Evolutionary conservation across 1,284 basidiomycete species (phyloP).

Genomic region (Cryptococcus maquisensis): DNA sequence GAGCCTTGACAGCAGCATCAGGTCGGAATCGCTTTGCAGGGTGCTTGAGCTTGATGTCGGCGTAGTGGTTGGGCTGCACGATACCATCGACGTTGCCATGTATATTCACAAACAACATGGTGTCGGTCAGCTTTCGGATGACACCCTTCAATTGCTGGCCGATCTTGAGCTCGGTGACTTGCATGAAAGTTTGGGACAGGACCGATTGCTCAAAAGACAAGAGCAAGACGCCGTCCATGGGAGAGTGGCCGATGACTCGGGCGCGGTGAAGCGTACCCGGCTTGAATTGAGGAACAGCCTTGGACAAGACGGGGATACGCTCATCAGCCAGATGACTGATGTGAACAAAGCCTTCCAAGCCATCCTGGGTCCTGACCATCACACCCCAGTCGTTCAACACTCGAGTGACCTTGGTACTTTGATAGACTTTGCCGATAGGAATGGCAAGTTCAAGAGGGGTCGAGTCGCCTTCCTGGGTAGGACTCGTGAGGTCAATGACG

Average conservation of each 20-base stretch:
- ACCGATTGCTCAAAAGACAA: conserved; percentile 79
- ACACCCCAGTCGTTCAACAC: conserved; percentile 80
- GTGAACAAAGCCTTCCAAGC: conserved; percentile 75
- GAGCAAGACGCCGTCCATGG: conserved; percentile 82
- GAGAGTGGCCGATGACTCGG: conserved; percentile 82
- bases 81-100: conserved; percentile 85
- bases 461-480: conserved; percentile 32
- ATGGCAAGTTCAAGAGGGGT: conserved; percentile 57
- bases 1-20: conserved; percentile 76
- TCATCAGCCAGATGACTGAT: conserved; percentile 94
- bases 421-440: conserved; percentile 68
- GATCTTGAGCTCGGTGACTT: conserved; percentile 75
- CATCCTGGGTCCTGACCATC: conserved; percentile 62
- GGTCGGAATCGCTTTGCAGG: conserved; percentile 87
- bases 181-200: conserved; percentile 81
- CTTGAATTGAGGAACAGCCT: conserved; percentile 72
- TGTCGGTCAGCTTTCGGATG: conserved; percentile 73
- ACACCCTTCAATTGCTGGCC: conserved; percentile 81
- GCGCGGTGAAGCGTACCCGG: conserved; percentile 73
- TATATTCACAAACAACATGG: conserved; percentile 76
- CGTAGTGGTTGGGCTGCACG: conserved; percentile 91
- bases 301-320: conserved; percentile 70
- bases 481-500: conserved; percentile 57
- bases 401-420: conserved; percentile 65
- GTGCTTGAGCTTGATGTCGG: conserved; percentile 87